Conservation (phyloP, 805 yeast genomes). For the Saccharomycopsis vini region DNA sequence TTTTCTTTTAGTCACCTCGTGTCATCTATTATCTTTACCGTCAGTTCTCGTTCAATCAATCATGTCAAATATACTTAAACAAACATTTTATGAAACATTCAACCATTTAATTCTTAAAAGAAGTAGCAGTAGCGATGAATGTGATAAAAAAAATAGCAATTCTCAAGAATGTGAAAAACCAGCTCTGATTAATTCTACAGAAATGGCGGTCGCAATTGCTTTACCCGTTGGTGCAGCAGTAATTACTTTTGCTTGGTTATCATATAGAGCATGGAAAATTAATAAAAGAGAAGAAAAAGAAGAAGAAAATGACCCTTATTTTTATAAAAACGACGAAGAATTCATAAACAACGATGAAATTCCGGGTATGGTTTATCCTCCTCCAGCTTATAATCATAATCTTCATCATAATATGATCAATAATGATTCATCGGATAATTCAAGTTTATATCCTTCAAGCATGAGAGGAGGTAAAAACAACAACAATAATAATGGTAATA, state of each 20-base stretch:
- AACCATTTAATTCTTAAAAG: not conserved
- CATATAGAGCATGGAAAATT: constrained; percentile 13
- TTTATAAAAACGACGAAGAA: constrained; percentile 19
- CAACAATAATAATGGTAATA: not conserved
- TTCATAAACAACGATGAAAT: constrained; percentile 15
- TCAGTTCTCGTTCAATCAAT: not conserved
- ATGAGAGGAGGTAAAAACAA: not conserved
- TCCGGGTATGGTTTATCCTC: constrained; percentile 18
- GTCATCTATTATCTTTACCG: not conserved
- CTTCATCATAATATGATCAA: constrained; percentile 15
- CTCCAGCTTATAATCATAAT: constrained; percentile 14
- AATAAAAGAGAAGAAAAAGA: constrained; percentile 18
- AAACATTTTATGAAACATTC: not conserved
- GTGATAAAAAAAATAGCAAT: constrained; percentile 9
- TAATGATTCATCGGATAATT: constrained; percentile 12
- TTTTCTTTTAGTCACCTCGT: not conserved
- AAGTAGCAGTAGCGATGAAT: constrained; percentile 2
- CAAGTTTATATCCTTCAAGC: constrained; percentile 4
- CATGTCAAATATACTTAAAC: not conserved
- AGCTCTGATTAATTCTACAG: constrained; percentile 7
- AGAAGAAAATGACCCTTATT: constrained; percentile 16
- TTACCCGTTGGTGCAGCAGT: constrained; percentile 14
- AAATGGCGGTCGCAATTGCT: constrained; percentile 15
- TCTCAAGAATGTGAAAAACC: constrained; percentile 17
- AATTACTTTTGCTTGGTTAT: constrained; percentile 9